Evolutionary conservation across 768 basidiomycete species (phyloP).

Genomic region (Serendipita sp.): DNA sequence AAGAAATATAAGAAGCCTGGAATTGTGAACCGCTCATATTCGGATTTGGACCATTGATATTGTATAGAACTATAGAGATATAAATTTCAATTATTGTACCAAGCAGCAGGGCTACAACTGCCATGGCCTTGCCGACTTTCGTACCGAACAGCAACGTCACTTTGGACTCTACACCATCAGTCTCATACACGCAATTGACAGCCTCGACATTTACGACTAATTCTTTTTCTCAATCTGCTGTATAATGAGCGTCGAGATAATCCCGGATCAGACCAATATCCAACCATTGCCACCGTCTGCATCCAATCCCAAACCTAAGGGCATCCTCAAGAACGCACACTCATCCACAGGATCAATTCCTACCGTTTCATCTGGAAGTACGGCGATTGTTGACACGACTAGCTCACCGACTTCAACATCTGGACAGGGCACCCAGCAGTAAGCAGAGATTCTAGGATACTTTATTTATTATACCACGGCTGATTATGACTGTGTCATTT

Average conservation of each 20-base stretch:
- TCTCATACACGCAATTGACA: too few relatives aligned
- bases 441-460: not conserved
- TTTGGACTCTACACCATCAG: too few relatives aligned
- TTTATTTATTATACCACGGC: not conserved
- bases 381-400: not conserved
- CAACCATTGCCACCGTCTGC: conserved; percentile 40
- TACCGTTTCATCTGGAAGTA: not conserved
- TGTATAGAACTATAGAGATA: too few relatives aligned
- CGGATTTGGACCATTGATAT: too few relatives aligned
- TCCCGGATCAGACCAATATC: conserved; percentile 26
- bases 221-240: too few relatives aligned
- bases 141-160: too few relatives aligned
- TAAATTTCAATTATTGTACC: too few relatives aligned
- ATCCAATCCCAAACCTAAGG: conserved; percentile 63
- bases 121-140: too few relatives aligned
- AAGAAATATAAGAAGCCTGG: too few relatives aligned
- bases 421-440: not conserved
- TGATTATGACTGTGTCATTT: not conserved
- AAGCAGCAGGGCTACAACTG: too few relatives aligned
- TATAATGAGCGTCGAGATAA: conserved; percentile 16
- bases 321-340: conserved; percentile 74
- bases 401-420: not conserved
- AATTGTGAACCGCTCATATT: too few relatives aligned
- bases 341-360: conserved; percentile 25
- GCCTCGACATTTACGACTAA: too few relatives aligned